These are phyloP conservation scores for Emydomyces testavorans DNA, from an alignment of 2,329 filamentous ascomycete genomes.

Conservation along the genomic window DNA sequence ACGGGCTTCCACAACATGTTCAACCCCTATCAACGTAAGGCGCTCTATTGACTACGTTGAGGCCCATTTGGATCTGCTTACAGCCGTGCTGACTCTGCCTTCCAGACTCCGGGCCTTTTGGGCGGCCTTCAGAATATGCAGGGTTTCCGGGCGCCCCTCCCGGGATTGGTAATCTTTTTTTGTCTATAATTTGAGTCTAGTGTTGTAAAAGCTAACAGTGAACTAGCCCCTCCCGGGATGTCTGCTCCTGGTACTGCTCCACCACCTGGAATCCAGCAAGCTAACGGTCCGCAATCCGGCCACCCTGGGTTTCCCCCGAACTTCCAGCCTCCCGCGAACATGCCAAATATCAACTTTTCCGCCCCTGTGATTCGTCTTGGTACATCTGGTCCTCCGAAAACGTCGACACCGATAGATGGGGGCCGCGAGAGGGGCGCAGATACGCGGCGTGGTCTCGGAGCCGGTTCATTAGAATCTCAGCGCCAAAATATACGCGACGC, in stretches of 20 bases:
- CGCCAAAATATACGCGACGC: constrained; percentile 56
- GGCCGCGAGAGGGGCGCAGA: constrained; percentile 37
- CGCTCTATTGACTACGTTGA: constrained; percentile 3
- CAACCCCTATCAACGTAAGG: constrained; percentile 35
- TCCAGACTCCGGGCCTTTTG: constrained; percentile 45
- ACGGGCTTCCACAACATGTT: constrained; percentile 26
- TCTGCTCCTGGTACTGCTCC: constrained; percentile 65
- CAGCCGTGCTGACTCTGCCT: not conserved
- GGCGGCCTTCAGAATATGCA: constrained; percentile 61
- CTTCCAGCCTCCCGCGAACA: constrained; percentile 80
- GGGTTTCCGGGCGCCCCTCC: constrained; percentile 64
- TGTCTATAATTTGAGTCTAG: not conserved
- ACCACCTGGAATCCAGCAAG: constrained; percentile 65
- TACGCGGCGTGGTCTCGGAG: constrained; percentile 44
- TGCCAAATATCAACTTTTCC: constrained; percentile 97
- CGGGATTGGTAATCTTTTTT: constrained; percentile 56
- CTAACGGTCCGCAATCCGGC: constrained; percentile 61
- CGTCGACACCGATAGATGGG: constrained; percentile 34
- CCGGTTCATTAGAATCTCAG: constrained; percentile 51
- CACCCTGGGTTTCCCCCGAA: constrained; percentile 68
- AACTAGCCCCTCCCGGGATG: constrained; percentile 70
- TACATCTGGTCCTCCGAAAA: constrained; percentile 56
- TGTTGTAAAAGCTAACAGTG: constrained; percentile 15
- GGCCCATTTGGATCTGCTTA: not conserved
- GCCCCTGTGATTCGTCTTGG: constrained; percentile 91